A percentile compares a stretch with the other conserved stretches of the same genome.
Evolutionary conservation across 768 basidiomycete genomes (phyloP).

Genomic region (Peribolospora kevripleyi): DNA sequence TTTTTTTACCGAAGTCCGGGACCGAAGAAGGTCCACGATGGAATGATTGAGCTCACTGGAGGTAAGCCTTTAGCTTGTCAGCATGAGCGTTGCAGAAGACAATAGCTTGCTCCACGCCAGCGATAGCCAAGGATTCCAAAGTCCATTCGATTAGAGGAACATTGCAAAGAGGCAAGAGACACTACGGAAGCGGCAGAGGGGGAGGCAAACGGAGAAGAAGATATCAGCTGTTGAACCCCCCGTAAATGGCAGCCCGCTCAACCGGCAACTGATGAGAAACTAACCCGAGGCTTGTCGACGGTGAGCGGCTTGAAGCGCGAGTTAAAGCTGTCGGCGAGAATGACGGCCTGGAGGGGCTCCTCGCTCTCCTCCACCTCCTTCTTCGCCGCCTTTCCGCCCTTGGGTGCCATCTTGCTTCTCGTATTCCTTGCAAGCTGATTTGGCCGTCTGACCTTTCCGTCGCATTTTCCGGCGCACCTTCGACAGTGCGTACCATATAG

Average conservation of each 20-base stretch:
- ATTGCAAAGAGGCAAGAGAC: slow-evolving; percentile 80
- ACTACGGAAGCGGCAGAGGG: slow-evolving; percentile 26
- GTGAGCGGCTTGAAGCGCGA: slow-evolving; percentile 79
- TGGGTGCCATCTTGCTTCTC: too few species aligned
- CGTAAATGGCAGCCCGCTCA: neutral
- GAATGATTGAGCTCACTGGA: slow-evolving; percentile 34
- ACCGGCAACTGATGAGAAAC: slow-evolving; percentile 13
- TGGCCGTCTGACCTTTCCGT: too few species aligned
- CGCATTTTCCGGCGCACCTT: too few species aligned
- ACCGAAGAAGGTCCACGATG: neutral
- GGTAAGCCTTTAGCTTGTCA: slow-evolving; percentile 56
- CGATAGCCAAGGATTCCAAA: slow-evolving; percentile 77
- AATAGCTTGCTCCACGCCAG: slow-evolving; percentile 87
- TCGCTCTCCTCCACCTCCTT: slow-evolving; percentile 19
- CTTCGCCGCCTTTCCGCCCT: too few species aligned
- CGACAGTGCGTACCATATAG: too few species aligned
- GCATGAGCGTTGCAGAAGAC: slow-evolving; percentile 82
- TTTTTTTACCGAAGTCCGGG: too few species aligned
- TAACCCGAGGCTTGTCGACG: slow-evolving; percentile 57
- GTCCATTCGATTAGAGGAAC: slow-evolving; percentile 87
- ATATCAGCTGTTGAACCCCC: neutral
- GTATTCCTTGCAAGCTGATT: neutral
- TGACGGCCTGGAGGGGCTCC: slow-evolving; percentile 74
- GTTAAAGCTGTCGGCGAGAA: slow-evolving; percentile 92
- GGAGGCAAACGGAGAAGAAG: neutral